Evolutionary conservation across 2,329 filamentous ascomycete species (phyloP), one percentile per base, ranked within the genome.

Genomic region (Sphaerostilbella broomeana): DNA sequence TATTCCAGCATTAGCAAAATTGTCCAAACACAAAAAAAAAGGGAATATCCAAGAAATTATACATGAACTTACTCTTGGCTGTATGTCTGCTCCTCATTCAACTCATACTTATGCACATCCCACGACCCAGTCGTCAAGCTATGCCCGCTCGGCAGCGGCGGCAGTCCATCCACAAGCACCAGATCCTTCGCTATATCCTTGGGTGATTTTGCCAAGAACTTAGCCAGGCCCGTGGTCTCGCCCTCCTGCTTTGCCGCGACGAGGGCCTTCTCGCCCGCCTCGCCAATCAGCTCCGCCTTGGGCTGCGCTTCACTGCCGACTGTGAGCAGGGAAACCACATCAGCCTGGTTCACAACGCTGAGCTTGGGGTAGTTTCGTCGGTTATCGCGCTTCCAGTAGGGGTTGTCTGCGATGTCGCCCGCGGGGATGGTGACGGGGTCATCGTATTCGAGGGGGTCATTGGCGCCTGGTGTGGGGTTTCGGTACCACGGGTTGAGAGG

Each of bases 401-500:
- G 51, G 53, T 67, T 67, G 50, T 61, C 64, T 47, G 64, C 64
- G 33, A 67, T 65, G 49, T 67, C 64, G 43, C 57, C 63, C 5
- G 64, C 64, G 25, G 64, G 64, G 71, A 95, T 8, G 84, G 92
- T 35, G 35, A 67, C 62, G 44, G 64, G 63, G 51, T 67, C 64
- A 45, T 60, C 44, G 56, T 62, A 57, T 48, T 55, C 38, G 49
- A 58, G 22, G 50, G 67, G 53, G 61, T 68, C 47, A 54, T 61
- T 49, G 56, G 59, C 35, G 53, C 70, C 64, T 27, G 63, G 62
- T 0, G 89, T 67, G 44, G 92, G 92, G 66, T 86, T 83, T 54
- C 92, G 89, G 76, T 77, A 95, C 70, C 89, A 82, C 27, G 88
- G 81, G 75, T 97, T 97, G 56, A 98, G 70, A 32, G 92, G 92